Evolutionary conservation across 768 basidiomycete species (phyloP).

Genomic region (Clathrus columnatus): DNA sequence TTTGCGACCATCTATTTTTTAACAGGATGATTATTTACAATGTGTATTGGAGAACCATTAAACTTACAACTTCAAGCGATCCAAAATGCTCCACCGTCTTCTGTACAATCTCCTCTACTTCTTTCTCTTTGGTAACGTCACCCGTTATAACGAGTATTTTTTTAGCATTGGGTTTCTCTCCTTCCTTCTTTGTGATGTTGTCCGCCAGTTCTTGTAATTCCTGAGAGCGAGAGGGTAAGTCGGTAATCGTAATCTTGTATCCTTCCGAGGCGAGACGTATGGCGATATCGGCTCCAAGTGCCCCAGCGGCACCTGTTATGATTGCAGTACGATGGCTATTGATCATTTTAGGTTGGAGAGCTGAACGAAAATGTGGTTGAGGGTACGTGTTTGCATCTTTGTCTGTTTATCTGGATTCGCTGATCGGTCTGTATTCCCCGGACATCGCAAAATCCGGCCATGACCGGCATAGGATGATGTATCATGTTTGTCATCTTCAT

Average conservation of each 20-base stretch:
- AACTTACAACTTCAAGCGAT: conserved; percentile 1
- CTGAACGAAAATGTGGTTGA: no score
- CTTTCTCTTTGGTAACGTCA: conserved; percentile 3
- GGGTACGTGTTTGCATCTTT: no score
- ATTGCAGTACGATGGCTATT: conserved; percentile 2
- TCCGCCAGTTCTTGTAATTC: conserved; percentile 1
- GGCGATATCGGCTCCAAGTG: conserved; percentile 1
- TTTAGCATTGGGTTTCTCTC: background rate
- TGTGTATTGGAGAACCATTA: background rate
- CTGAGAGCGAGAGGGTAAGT: background rate
- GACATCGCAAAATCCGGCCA: no score
- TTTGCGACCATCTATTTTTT: conserved; percentile 4
- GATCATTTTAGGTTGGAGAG: no score
- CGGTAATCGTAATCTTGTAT: background rate
- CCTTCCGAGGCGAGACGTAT: conserved; percentile 2
- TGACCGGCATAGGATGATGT: no score
- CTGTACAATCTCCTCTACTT: conserved; percentile 3
- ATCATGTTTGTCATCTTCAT: no score
- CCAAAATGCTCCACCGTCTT: conserved; percentile 5
- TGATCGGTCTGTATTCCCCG: no score
- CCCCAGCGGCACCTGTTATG: conserved; percentile 8
- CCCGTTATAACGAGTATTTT: conserved; percentile 5
- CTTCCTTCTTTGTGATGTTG: background rate
- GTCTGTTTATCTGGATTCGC: no score
- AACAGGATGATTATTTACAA: background rate